Base-by-base conservation (phyloP, 169 alveolate species). In the Haemoproteus tartakovskyi region DNA sequence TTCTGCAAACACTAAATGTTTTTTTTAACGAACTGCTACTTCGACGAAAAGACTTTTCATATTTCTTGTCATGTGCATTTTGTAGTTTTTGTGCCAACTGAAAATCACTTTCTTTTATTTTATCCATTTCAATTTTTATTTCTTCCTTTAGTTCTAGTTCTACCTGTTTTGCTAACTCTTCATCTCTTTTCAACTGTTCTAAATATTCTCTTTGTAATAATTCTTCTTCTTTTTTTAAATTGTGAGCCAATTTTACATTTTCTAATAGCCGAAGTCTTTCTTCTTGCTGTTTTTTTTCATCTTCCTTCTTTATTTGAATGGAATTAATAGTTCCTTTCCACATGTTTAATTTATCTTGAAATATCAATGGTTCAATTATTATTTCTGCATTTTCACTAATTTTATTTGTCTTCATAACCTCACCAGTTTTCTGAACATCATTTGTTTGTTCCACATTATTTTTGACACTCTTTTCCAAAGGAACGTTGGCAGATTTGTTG, bases 291-390 rank as follows among this genome's bases (percentile, higher is more conserved):
- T 48, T 48, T 3, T 8, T 48, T 48, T 48, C 60, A 3, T 56
- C 47, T 56, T 56, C 64, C 37, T 27, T n/a, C 37, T 56, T 56
- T 33, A 33, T 29, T 33, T 30, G 30, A 18, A 33, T 5, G 30
- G 64, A 36, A 33, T 56, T 12, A 12, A 56, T 48, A 16, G 47
- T 56, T 3, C 47, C 64, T 56, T 56, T 56, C 64, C 60, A 48
- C 60, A 48, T 48, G 21, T 48, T 48, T 48, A 48, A 48, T 18
- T 48, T 48, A 3, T 48, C 60, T 21, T 48, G 40, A 21, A 48
- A 48, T 48, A 1, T 19, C 26, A 48, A 18, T 3, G 60, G 60
- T 48, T 48, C 60, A 11, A 18, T 38, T 48, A 48, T 19, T 8
- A 48, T 6, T 48, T 48, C 60, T 22, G 22, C 60, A 48, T 48